Evolutionary conservation across 2,329 filamentous ascomycete species (phyloP).

Genomic region (Colletotrichum sp.): DNA sequence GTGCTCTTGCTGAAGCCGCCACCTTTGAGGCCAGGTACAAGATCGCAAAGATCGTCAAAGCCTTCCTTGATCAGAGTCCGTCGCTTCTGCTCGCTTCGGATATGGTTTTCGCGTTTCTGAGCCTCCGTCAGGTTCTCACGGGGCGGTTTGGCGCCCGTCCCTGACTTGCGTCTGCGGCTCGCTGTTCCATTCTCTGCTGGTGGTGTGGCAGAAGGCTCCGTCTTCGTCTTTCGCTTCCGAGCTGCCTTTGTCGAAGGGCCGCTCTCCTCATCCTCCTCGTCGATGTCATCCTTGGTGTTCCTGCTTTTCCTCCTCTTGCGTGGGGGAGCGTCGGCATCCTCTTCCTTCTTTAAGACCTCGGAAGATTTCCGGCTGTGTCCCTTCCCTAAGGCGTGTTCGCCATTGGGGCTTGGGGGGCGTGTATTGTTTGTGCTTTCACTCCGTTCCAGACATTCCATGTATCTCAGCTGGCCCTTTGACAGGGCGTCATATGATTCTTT

Average conservation of each 20-base stretch:
- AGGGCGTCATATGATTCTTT: constrained; percentile 64
- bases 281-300: constrained; percentile 42
- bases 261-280: constrained; percentile 46
- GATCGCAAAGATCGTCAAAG: constrained; percentile 77
- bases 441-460: constrained; percentile 61
- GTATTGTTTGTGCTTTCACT: constrained; percentile 65
- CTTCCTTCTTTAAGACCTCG: constrained; percentile 33
- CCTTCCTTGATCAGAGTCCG: constrained; percentile 81
- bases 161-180: constrained; percentile 57
- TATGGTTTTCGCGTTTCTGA: constrained; percentile 86
- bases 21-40: constrained; percentile 76
- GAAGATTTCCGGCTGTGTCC: constrained; percentile 25
- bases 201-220: constrained; percentile 38
- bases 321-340: constrained; percentile 45
- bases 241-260: constrained; percentile 34
- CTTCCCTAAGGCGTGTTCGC: constrained; percentile 25
- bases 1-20: constrained; percentile 85
- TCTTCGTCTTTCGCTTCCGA: constrained; percentile 54
- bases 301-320: constrained; percentile 62
- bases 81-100: constrained; percentile 85
- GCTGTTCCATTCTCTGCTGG: constrained; percentile 37
- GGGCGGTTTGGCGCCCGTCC: constrained; percentile 46
- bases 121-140: constrained; percentile 80
- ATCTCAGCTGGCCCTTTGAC: constrained; percentile 58
- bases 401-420: constrained; percentile 59